Evolutionary conservation across 345 rosid species (phyloP).

Genomic region (Arabidopsis suecica): DNA sequence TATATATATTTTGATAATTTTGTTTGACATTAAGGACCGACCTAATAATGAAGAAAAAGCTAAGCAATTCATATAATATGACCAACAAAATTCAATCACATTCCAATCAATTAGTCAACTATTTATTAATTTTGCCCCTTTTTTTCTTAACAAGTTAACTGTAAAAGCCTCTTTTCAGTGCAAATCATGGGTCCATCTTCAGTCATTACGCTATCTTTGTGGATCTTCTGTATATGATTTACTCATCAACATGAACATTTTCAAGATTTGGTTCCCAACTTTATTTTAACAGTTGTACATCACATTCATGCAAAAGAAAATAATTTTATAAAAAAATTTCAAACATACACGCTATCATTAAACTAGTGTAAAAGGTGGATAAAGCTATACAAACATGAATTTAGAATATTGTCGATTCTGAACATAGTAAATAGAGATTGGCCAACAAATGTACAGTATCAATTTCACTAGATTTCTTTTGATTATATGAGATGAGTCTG

Average conservation of each 20-base stretch:
- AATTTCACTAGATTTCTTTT: conserved; percentile 15
- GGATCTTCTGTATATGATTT: conserved; percentile 36
- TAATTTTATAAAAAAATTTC: background rate
- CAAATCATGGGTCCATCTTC: conserved; percentile 40
- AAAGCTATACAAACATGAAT: background rate
- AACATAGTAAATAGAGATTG: conserved; percentile 1
- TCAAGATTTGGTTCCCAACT: background rate
- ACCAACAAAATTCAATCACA: conserved; percentile 41
- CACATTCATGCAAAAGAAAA: conserved; percentile 32
- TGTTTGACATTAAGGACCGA: conserved; percentile 46
- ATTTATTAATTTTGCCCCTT: conserved; percentile 16
- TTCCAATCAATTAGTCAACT: conserved; percentile 42
- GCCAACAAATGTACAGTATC: conserved; percentile 10
- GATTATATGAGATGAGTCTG: conserved; percentile 18
- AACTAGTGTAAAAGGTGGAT: background rate
- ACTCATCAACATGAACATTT: conserved; percentile 21
- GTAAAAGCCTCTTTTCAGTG: conserved; percentile 24
- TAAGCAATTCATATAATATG: conserved; percentile 12
- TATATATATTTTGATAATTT: conserved; percentile 9
- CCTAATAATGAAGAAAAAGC: conserved; percentile 44
- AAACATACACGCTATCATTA: background rate
- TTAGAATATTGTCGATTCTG: background rate
- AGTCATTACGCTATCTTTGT: conserved; percentile 39
- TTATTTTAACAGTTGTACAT: conserved; percentile 31
- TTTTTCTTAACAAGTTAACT: conserved; percentile 4